Conservation (phyloP, 2,329 filamentous ascomycete genomes). For the Fusarium pininemorale region DNA sequence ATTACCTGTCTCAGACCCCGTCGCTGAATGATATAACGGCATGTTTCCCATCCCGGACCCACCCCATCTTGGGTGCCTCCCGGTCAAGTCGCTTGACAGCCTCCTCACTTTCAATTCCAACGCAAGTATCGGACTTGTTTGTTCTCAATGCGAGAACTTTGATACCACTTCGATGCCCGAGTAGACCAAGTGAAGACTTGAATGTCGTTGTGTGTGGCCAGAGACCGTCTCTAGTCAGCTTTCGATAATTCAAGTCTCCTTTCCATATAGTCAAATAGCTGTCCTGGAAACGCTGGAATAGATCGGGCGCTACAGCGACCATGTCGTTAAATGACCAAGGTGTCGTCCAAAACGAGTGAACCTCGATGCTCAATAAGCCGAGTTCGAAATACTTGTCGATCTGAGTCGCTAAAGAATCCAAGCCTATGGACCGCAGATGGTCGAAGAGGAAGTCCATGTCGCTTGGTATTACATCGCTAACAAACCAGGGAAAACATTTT, state of each 20-base stretch:
- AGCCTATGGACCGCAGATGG: background rate
- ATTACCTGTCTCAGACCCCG: background rate
- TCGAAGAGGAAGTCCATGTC: background rate
- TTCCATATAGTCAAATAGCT: slow-evolving; percentile 11
- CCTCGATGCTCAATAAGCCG: background rate
- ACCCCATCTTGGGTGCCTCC: background rate
- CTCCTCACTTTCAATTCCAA: background rate
- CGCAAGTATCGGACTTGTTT: slow-evolving; percentile 8
- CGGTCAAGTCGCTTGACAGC: background rate
- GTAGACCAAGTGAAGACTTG: background rate
- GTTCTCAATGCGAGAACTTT: slow-evolving; percentile 1
- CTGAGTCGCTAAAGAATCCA: background rate
- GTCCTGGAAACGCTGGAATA: background rate
- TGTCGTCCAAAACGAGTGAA: slow-evolving; percentile 5
- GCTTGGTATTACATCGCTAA: background rate
- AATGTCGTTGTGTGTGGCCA: slow-evolving; percentile 4
- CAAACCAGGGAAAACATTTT: slow-evolving; percentile 1
- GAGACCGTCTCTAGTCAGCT: background rate
- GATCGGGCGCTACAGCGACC: background rate
- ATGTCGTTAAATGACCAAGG: background rate
- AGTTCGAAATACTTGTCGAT: background rate
- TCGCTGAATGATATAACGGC: slow-evolving; percentile 11
- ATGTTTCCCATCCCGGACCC: slow-evolving; percentile 1
- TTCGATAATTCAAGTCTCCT: slow-evolving; percentile 13
- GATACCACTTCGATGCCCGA: background rate